phyloP scores from a whole-genome alignment of 805 yeast genomes.

The Ogataea parapolymorpha region DNA sequence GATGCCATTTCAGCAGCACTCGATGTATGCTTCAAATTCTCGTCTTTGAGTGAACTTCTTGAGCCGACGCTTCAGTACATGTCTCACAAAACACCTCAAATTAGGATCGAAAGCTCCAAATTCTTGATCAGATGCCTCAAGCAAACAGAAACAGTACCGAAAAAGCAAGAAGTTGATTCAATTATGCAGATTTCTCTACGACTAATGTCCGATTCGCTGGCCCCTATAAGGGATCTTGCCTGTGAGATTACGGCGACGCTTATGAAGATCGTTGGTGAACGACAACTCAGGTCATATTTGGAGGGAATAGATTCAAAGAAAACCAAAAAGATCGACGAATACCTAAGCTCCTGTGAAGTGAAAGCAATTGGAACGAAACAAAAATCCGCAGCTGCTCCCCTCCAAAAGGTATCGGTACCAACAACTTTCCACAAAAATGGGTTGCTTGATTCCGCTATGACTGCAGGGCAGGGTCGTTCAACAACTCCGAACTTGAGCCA shows the following conservation, averaged over 20 bases:
- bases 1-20: conserved; percentile 68
- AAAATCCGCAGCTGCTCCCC: background rate
- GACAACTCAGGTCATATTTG: conserved; percentile 55
- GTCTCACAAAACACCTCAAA: conserved; percentile 79
- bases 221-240: conserved; percentile 75
- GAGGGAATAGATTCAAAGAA: conserved; percentile 75
- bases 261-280: conserved; percentile 77
- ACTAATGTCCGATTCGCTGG: conserved; percentile 77
- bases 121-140: conserved; percentile 63
- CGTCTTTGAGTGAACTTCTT: conserved; percentile 52
- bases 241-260: conserved; percentile 76
- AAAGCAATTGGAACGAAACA: conserved; percentile 49
- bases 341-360: conserved; percentile 53
- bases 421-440: background rate
- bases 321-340: conserved; percentile 58
- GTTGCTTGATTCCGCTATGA: background rate
- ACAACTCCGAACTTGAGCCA: conserved; percentile 5
- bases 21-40: conserved; percentile 54
- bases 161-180: conserved; percentile 48
- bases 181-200: conserved; percentile 57
- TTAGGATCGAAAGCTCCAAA: conserved; percentile 66
- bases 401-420: background rate
- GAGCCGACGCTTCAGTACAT: conserved; percentile 58
- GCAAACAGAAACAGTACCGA: conserved; percentile 47
- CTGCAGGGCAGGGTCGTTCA: conserved; percentile 1